A percentile compares a stretch with the other conserved stretches of the same genome.
These are phyloP conservation scores for Eucalyptus coolabah DNA, from an alignment of 345 rosid species.

Conservation along the genomic window DNA sequence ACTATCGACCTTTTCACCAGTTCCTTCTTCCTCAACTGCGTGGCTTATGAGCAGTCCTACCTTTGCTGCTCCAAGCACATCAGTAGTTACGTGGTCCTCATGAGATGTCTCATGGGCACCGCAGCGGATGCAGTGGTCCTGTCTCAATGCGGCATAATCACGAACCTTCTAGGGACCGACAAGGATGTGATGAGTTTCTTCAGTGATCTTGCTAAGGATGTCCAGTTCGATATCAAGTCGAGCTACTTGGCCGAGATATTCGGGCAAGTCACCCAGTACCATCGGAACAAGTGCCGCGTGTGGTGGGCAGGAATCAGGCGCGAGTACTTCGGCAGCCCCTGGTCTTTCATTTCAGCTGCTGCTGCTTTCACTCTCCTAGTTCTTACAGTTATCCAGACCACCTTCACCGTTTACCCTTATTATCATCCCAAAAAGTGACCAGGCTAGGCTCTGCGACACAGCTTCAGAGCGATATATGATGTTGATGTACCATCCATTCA, in stretches of 20 bases:
- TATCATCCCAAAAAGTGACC: neutral
- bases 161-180: neutral
- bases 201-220: too few relatives aligned
- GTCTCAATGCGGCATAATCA: neutral
- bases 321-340: neutral
- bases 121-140: neutral
- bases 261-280: too few relatives aligned
- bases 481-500: neutral
- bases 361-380: neutral
- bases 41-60: neutral
- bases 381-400: neutral
- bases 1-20: neutral
- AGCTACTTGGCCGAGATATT: too few relatives aligned
- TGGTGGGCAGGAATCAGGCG: neutral
- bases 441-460: neutral
- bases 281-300: neutral
- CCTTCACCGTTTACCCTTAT: neutral
- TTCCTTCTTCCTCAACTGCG: neutral
- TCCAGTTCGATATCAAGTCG: too few relatives aligned
- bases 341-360: neutral
- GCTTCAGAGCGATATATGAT: neutral
- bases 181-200: rapidly evolving
- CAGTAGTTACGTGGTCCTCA: neutral
- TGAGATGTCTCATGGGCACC: neutral
- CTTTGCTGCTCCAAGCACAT: neutral